Evolutionary conservation across 2,329 filamentous ascomycete genomes (phyloP), one percentile per base, ranked within the genome.

Genomic region (Alternaria consortialis): DNA sequence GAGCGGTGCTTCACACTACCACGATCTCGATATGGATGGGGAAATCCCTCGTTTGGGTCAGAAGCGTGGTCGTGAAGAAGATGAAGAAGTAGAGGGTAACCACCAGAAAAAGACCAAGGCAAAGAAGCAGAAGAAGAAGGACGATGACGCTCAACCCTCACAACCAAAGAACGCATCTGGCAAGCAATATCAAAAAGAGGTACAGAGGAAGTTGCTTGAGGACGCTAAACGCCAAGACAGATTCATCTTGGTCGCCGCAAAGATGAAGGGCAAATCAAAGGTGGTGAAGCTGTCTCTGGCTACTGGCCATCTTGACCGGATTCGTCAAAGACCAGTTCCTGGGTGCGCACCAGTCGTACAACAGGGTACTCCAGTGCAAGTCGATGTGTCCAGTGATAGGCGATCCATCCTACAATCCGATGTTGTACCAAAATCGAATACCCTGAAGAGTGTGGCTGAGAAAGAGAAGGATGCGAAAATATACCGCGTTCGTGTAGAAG

Each of bases 141-240:
- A 75, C 32, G 80, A 80, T 65, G 63, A 72, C 2, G 71, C 74
- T 32, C 73, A 74, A 70, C 53, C 70, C 65, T 55, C 72, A 61
- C 58, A 77, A 62, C 76, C 65, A 7, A 82, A 81, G 68, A 83
- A 76, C 43, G 77, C 79, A 27, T 79, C 81, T 9, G 81, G 81
- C 9, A 77, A 80, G 47, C 80, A 84, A 56, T 84, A 82, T 58
- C 79, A 82, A 60, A 81, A 80, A 53, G 79, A 83, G 64, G 78
- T 83, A 46, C 78, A 84, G 74, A 82, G 66, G 72, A 80, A 74
- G 71, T 76, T 77, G 13, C 64, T 80, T 9, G 77, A 81, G 4
- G 75, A 80, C n/a, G 79, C 79, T 1, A 77, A 74, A 61, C 79
- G 77, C 12, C 78, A 82, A 27, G 82, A 82, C 31, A 76, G 82